Base-by-base conservation (phyloP, 2,329 filamentous ascomycete genomes). In the Pseudogymnoascus sp. region DNA sequence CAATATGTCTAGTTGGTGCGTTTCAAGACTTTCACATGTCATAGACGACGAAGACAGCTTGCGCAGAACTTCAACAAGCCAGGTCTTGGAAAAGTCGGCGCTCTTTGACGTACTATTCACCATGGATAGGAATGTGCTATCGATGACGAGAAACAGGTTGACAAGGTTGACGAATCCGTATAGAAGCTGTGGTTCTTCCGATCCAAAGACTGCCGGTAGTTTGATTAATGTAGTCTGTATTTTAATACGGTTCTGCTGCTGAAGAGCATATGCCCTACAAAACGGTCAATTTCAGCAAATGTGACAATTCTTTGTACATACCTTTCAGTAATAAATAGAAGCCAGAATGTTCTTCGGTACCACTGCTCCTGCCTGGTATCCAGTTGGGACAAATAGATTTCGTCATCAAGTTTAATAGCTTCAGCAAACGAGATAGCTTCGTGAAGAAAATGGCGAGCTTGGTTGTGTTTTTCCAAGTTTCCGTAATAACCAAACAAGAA, bases 381-480 rank as follows among this genome's bases (percentile, higher is more conserved):
- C 47, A 54, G n/a, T 11, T 54, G 47, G 29, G 47, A 54, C 13
- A 54, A 33, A 26, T 54, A 54, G 26, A 33, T 15, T 31, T 73
- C 71, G 47, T 73, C 71, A 1, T 73, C 67, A 1, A 73, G 60
- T 0, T 70, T 66, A 0, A 72, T 60, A 0, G 68, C 62, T 33
- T 73, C 71, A 0, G 72, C 64, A 11, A 69, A 66, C 0, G 71
- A 72, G 1, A 71, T 72, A 0, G 71, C 62, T 58, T 73, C 71
- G 26, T 70, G 63, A 0, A 74, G 37, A 9, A 73, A 71, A 54
- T 69, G 70, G 71, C 72, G 74, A 0, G 72, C 71, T 0, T 70
- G 65, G n/a, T 73, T 73, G 11, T 73, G 71, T 13, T 70, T 73
- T 1, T 67, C 69, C 10, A 72, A 54, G 1, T 68, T 69, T 13